Percentiles rank a stretch among this genome's conserved stretches.
Evolutionary conservation across 2,329 filamentous ascomycete genomes (phyloP).

Genomic region (Purpureocillium takamizusanense): DNA sequence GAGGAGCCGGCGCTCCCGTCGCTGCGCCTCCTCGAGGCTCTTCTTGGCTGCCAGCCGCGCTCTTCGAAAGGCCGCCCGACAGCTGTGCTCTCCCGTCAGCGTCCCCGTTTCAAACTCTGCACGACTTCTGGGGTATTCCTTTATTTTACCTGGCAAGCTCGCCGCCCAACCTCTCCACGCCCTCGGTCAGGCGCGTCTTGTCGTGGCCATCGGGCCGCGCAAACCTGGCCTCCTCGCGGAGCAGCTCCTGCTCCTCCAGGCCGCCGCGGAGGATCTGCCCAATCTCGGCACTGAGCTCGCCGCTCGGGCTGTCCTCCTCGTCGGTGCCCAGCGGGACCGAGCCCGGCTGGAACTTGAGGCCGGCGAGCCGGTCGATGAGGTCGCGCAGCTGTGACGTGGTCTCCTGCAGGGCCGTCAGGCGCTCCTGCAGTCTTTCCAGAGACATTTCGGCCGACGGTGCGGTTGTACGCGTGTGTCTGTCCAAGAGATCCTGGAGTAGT

Average conservation of each 20-base stretch:
- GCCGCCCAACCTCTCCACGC: slow-evolving; percentile 54
- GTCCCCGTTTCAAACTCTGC: neutral
- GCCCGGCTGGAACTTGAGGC: slow-evolving; percentile 49
- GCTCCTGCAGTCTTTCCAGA: slow-evolving; percentile 52
- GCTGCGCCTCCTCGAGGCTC: slow-evolving; percentile 63
- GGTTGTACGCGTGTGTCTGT: neutral
- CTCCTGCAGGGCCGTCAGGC: slow-evolving; percentile 51
- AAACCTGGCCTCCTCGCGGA: slow-evolving; percentile 71
- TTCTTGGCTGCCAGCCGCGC: slow-evolving; percentile 74
- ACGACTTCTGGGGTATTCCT: too few species aligned
- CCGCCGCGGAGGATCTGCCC: slow-evolving; percentile 66
- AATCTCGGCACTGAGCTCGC: slow-evolving; percentile 75
- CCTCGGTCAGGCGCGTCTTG: slow-evolving; percentile 56
- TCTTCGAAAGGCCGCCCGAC: slow-evolving; percentile 63
- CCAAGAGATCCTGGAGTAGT: neutral
- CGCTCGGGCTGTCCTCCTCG: slow-evolving; percentile 44
- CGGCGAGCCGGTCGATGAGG: slow-evolving; percentile 50
- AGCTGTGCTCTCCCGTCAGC: slow-evolving; percentile 21
- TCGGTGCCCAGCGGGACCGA: slow-evolving; percentile 41
- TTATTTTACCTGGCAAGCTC: slow-evolving; percentile 67
- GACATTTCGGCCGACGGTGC: slow-evolving; percentile 31
- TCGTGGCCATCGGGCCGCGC: slow-evolving; percentile 47
- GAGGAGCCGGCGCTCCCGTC: slow-evolving; percentile 67
- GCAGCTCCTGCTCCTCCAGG: slow-evolving; percentile 74
- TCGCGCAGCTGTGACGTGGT: slow-evolving; percentile 48